Evolutionary conservation across 1,284 basidiomycete species (phyloP), one percentile per base, ranked within the genome.

Genomic region (Trametes versicolor): DNA sequence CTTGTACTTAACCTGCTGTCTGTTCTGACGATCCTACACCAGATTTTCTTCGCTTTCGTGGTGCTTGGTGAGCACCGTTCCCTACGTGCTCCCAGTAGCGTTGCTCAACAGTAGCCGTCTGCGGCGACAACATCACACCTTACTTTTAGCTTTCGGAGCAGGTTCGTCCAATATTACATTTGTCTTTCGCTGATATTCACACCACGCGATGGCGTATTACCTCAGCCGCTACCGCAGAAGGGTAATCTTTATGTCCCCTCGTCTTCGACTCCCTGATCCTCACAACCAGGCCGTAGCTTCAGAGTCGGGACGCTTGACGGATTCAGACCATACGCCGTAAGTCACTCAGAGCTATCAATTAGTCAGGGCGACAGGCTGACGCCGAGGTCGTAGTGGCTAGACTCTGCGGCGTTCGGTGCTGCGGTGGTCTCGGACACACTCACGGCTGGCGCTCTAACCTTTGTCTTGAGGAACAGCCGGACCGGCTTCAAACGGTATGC

Each of bases 341-440:
- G 36, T 25, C 10, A 25, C n/a, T 15, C 23, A 32, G 13, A 19
- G 36, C 6, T 4, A 19, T 2, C 23, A 10, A 10, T 23, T 12
- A 15, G 7, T 1, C 34, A 9, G 25, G 23, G 3, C 10, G n/a
- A 37, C 5, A 19, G 13, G 5, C 1, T 17, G 21, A 9, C 25
- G 21, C 41, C 25, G 8, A 41, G 21, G 2, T 21, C 8, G 8
- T 41, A 54, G 52, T 54, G 36, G 36, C 52, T 54, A 2, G 37
- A 54, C 17, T 39, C 37, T 15, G 52, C 52, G 4, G 52, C 12
- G 10, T 39, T 41, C 36, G 52, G 21, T 4, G 6, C 36, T 6
- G 19, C 52, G 25, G 52, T 54, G 37, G 52, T 27, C 2, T 54
- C 52, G 17, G 52, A 54, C 37, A 23, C n/a, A 4, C 52, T 54